phyloP scores from a whole-genome alignment of 169 alveolate species.

The Cystoisospora suis region DNA sequence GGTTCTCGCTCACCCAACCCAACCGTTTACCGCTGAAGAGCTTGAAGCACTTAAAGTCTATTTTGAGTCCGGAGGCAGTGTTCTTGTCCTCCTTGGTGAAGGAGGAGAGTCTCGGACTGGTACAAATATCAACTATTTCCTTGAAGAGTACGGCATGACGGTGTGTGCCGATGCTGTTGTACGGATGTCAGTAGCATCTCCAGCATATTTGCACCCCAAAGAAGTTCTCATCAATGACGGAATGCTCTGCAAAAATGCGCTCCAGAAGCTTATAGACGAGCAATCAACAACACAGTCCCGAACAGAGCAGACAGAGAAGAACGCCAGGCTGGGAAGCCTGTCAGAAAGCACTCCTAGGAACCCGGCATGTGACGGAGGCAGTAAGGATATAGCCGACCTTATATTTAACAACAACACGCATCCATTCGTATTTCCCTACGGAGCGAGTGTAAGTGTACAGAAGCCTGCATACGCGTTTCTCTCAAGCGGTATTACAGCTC shows the following conservation, averaged over 20 bases:
- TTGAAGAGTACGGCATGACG: slow-evolving; percentile 22
- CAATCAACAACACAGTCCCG: background rate
- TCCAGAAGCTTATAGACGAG: background rate
- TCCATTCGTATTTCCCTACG: slow-evolving; percentile 12
- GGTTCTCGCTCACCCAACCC: background rate
- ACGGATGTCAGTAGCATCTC: background rate
- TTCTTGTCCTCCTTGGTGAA: background rate
- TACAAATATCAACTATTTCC: slow-evolving; percentile 19
- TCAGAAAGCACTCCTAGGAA: background rate
- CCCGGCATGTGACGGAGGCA: background rate
- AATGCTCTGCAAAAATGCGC: background rate
- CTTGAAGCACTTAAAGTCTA: background rate
- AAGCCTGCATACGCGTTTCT: slow-evolving; percentile 2
- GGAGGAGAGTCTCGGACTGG: slow-evolving; percentile 10
- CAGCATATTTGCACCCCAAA: background rate
- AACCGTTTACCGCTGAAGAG: background rate
- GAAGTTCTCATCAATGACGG: slow-evolving; percentile 5
- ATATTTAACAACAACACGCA: too few species aligned
- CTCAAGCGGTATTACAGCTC: slow-evolving; percentile 5
- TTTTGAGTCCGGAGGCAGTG: background rate
- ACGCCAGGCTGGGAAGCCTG: background rate
- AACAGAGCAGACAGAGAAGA: background rate
- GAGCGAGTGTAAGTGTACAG: slow-evolving; percentile 23
- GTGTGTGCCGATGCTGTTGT: slow-evolving; percentile 5
- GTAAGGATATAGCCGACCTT: too few species aligned